phyloP scores from a whole-genome alignment of 371 early-diverging fungal species.

The Mortierella sp. region DNA sequence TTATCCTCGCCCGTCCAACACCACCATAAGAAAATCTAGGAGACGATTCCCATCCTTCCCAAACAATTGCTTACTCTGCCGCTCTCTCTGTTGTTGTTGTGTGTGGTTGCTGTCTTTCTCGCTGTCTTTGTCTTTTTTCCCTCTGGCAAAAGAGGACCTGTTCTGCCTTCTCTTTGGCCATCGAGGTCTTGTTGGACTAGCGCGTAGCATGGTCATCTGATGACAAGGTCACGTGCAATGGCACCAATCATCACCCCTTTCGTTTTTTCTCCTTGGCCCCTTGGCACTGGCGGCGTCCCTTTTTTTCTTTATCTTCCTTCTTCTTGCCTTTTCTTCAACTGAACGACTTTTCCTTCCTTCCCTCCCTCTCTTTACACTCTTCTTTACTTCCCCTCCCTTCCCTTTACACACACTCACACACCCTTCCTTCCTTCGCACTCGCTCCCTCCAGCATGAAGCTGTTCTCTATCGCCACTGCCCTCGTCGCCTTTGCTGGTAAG shows the following conservation, averaged over 20 bases:
- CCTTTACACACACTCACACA: neutral
- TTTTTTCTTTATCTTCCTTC: slow-evolving; percentile 6
- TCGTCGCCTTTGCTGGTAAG: slow-evolving; percentile 52
- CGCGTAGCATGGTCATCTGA: too few relatives aligned
- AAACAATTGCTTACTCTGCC: neutral
- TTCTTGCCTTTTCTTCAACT: neutral
- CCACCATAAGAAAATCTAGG: neutral
- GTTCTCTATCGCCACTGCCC: slow-evolving; percentile 50
- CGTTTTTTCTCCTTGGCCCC: slow-evolving; percentile 1
- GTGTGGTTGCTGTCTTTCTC: neutral
- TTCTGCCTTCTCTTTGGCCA: neutral
- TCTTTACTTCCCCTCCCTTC: neutral
- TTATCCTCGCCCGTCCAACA: neutral
- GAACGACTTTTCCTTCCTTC: neutral
- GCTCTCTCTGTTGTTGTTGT: neutral
- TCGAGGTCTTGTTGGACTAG: too few relatives aligned
- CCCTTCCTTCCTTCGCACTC: neutral
- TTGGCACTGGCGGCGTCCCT: neutral
- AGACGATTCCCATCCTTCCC: slow-evolving; percentile 7
- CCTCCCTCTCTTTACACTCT: neutral
- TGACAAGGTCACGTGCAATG: neutral
- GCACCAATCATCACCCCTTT: neutral
- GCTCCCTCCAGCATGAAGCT: slow-evolving; percentile 36
- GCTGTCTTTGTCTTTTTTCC: neutral
- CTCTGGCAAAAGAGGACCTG: neutral